Evolutionary conservation across 305 asterid species (phyloP).

Genomic region (Withania somnifera): DNA sequence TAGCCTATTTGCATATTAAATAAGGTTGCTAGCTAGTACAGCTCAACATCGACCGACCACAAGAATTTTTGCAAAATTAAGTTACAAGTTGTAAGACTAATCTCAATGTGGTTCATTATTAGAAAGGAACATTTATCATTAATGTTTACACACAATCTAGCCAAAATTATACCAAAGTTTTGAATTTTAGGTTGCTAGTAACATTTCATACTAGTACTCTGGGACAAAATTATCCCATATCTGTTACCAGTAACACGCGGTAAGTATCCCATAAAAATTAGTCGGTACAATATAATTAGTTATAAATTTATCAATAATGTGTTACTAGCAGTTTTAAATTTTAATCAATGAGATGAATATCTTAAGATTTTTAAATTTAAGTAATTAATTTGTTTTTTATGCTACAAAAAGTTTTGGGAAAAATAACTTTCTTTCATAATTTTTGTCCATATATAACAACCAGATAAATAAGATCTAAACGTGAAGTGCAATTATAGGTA

Average conservation of each 20-base stretch:
- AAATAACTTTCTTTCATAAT: neutral
- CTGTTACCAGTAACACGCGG: no score
- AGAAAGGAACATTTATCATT: neutral
- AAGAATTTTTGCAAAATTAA: neutral
- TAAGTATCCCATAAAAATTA: no score
- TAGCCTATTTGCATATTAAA: neutral
- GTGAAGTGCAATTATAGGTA: neutral
- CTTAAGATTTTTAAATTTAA: no score
- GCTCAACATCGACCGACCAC: constrained; percentile 6
- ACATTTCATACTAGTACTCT: no score
- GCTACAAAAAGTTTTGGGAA: neutral
- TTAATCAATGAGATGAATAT: no score
- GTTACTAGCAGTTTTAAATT: no score
- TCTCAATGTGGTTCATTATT: neutral
- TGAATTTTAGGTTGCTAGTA: no score
- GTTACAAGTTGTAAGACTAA: neutral
- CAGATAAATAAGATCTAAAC: neutral
- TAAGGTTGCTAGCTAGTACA: neutral
- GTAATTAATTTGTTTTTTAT: no score
- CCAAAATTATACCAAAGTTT: neutral
- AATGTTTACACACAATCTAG: neutral
- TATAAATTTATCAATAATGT: no score
- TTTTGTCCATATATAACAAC: neutral
- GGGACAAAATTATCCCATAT: no score
- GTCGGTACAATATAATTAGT: no score